Conservation (phyloP, 371 early-diverging fungal genomes). For the Blakeslea trispora region DNA sequence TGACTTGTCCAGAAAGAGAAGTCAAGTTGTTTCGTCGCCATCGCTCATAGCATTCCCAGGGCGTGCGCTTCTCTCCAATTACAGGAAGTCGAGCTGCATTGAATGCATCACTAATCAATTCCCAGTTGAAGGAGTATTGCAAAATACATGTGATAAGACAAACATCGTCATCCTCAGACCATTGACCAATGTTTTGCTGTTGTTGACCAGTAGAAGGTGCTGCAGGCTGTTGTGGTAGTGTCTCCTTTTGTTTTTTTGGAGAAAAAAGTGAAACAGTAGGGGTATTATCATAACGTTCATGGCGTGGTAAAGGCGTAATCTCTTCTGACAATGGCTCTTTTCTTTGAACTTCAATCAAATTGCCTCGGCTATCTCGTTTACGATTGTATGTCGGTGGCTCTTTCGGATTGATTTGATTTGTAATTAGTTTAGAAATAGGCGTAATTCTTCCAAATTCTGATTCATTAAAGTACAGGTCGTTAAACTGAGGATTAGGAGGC, state of each 20-base stretch:
- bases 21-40: constrained; percentile 52
- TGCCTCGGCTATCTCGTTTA: constrained; percentile 43
- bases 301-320: constrained; percentile 34
- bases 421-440: constrained; percentile 35
- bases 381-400: constrained; percentile 41
- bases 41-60: constrained; percentile 69
- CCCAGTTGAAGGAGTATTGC: constrained; percentile 72
- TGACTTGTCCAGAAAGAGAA: constrained; percentile 52
- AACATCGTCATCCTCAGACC: constrained; percentile 75
- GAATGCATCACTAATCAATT: constrained; percentile 62
- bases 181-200: constrained; percentile 32
- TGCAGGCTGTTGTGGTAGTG: constrained; percentile 43
- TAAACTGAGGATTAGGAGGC: constrained; percentile 44
- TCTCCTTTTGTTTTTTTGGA: constrained; percentile 53
- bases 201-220: constrained; percentile 33
- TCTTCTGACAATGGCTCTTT: constrained; percentile 29
- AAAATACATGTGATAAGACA: constrained; percentile 57
- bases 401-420: constrained; percentile 42
- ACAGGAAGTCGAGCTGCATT: constrained; percentile 56
- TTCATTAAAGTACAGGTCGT: constrained; percentile 50
- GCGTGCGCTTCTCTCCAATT: constrained; percentile 54
- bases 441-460: constrained; percentile 40
- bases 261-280: constrained; percentile 44
- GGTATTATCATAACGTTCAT: constrained; percentile 30
- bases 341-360: constrained; percentile 32